A percentile compares a stretch with the other conserved stretches of the same genome.
phyloP scores from a whole-genome alignment of 208 protist genomes.

The Trypanosoma conorhini region DNA sequence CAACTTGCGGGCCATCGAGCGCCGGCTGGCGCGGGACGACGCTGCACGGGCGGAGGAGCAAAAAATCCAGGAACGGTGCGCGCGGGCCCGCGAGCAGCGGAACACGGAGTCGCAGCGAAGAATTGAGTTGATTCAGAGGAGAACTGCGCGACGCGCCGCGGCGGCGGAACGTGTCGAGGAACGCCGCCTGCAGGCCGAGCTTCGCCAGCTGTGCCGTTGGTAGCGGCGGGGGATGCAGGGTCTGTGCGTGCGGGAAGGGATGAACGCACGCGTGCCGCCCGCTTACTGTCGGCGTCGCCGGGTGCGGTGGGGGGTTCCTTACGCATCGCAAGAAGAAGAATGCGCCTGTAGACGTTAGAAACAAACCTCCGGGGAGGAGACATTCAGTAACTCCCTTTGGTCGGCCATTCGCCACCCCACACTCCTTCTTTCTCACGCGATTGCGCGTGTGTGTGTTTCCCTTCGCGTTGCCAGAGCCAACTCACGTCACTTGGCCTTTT shows the following conservation, averaged over 20 bases:
- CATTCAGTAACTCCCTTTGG: too few species aligned
- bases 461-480: background rate
- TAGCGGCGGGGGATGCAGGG: conserved; percentile 1
- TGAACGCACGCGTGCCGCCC: background rate
- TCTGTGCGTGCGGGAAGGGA: background rate
- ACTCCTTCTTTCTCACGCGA: background rate
- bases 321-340: background rate
- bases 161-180: conserved; percentile 29
- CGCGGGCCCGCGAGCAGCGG: background rate
- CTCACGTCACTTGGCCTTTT: too few species aligned
- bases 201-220: conserved; percentile 20
- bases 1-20: conserved; percentile 43
- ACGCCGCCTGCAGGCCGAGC: conserved; percentile 28
- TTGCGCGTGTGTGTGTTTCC: background rate
- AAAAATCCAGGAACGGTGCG: conserved; percentile 33
- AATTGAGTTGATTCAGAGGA: conserved; percentile 16
- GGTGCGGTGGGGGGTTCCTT: too few species aligned
- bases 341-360: background rate
- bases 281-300: background rate
- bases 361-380: background rate
- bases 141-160: conserved; percentile 25
- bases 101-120: conserved; percentile 1
- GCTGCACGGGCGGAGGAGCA: conserved; percentile 13
- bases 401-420: too few species aligned
- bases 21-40: conserved; percentile 32